Evolutionary conservation across 2,329 filamentous ascomycete genomes (phyloP).

Genomic region (Penicillium sp.): DNA sequence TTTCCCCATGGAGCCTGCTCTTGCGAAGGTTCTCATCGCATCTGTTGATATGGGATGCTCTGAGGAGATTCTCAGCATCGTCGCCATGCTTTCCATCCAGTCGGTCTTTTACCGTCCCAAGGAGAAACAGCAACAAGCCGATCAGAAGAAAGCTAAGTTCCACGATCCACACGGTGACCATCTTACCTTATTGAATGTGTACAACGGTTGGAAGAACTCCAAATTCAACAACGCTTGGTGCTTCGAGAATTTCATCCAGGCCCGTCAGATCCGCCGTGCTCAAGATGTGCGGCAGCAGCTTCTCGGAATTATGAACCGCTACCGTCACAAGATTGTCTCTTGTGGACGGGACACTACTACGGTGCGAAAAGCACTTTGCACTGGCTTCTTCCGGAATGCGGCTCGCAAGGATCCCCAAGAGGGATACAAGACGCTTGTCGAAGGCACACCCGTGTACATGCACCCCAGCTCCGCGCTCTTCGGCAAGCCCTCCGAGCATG

Average conservation of each 20-base stretch:
- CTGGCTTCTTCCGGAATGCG: conserved; percentile 93
- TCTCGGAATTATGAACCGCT: conserved; percentile 90
- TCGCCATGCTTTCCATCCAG: conserved; percentile 88
- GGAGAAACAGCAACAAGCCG: conserved; percentile 94
- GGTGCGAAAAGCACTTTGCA: conserved; percentile 86
- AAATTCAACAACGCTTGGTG: conserved; percentile 89
- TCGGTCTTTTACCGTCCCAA: conserved; percentile 94
- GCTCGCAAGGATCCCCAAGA: conserved; percentile 95
- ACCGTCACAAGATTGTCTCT: conserved; percentile 79
- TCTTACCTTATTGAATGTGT: conserved; percentile 92
- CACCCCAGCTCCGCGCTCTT: conserved; percentile 92
- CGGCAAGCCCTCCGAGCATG: conserved; percentile 94
- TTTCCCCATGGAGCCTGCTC: conserved; percentile 94
- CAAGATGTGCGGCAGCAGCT: conserved; percentile 93
- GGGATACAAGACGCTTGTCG: conserved; percentile 96
- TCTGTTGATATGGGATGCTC: conserved; percentile 87
- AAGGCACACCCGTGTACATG: conserved; percentile 92
- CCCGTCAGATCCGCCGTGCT: conserved; percentile 82
- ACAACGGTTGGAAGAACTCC: conserved; percentile 92
- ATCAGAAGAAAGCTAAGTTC: conserved; percentile 97
- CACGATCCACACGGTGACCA: conserved; percentile 95
- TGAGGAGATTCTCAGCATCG: conserved; percentile 92
- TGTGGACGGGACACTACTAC: conserved; percentile 87
- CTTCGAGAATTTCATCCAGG: conserved; percentile 97
- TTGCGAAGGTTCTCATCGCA: conserved; percentile 88